Percentiles rank a stretch among this genome's conserved stretches.
Conservation (phyloP, 192 early-diverging fungal species). For the Backusella circina region DNA sequence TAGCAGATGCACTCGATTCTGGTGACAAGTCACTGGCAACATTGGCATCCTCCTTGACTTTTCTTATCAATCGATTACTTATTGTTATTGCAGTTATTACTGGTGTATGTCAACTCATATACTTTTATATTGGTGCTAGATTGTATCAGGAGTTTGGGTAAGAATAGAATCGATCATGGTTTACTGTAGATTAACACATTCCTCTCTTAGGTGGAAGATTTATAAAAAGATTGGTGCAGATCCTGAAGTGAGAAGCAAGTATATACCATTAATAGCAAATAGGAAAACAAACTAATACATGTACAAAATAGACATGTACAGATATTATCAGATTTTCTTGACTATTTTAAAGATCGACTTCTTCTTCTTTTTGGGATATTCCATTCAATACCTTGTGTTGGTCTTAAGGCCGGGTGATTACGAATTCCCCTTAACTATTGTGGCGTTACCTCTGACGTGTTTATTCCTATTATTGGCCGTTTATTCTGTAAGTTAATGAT, state of each 20-base stretch:
- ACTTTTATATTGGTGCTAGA: constrained; percentile 45
- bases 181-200: neutral
- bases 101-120: constrained; percentile 44
- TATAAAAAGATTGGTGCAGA: constrained; percentile 65
- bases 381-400: constrained; percentile 62
- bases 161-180: neutral
- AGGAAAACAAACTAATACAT: neutral
- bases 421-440: constrained; percentile 48
- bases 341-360: constrained; percentile 77
- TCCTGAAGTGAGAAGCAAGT: constrained; percentile 54
- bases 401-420: constrained; percentile 43
- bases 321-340: constrained; percentile 75
- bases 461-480: constrained; percentile 60
- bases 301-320: constrained; percentile 43
- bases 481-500: constrained; percentile 45
- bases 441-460: constrained; percentile 57
- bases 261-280: neutral
- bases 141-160: constrained; percentile 64
- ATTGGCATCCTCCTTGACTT: neutral
- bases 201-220: constrained; percentile 48
- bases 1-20: constrained; percentile 33
- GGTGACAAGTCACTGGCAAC: neutral
- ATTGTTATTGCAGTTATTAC: constrained; percentile 55
- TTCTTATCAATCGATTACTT: constrained; percentile 34
- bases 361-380: constrained; percentile 79